Evolutionary conservation across 345 rosid species (phyloP), one percentile per base, ranked within the genome.

Genomic region (Eucalyptus guilfoylei): DNA sequence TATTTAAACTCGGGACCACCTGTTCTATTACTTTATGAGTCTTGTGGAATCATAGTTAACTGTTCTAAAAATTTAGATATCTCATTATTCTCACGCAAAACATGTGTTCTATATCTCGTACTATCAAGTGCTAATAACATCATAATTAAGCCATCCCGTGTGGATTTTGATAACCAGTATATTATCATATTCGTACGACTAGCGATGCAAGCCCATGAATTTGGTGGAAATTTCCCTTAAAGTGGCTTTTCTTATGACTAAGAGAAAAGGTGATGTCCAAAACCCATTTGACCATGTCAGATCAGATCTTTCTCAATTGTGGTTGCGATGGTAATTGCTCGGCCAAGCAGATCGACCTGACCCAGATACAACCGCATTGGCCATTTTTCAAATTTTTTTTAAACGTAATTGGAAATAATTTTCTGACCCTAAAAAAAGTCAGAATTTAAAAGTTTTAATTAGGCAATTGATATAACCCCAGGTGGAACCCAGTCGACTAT

Each of bases 21-120:
- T 69, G 2, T 14, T 69, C 1, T 5, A 3, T 17, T 19, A 34
- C 14, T 34, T 69, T 34, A 19, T 34, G 13, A 69, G 12, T 15
- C 34, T 30, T 32, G 11, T 32, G 21, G 2, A 32, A 15, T 67
- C 6, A 67, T 12, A n/a, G 3, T 34, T 19, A 67, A 69, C 2
- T 9, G 2, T 69, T 69, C 4, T 17, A 32, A 69, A 32, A 69
- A 2, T 7, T 34, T 37, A 19, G 24, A 21, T 72, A 37, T 34
- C 23, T 37, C 0, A 19, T 72, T 37, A 69, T 69, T 19, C 8
- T 19, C 8, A 2, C 0, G 3, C 8, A 23, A 72, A 23, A 37
- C 2, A 37, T 23, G 24, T 72, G 45, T 37, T 72, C 8, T 19
- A 5, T 5, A 37, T 21, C 28, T 37, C 14, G 10, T 19, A 37